phyloP scores from a whole-genome alignment of 257 asterid species.

The Catharanthus roseus region DNA sequence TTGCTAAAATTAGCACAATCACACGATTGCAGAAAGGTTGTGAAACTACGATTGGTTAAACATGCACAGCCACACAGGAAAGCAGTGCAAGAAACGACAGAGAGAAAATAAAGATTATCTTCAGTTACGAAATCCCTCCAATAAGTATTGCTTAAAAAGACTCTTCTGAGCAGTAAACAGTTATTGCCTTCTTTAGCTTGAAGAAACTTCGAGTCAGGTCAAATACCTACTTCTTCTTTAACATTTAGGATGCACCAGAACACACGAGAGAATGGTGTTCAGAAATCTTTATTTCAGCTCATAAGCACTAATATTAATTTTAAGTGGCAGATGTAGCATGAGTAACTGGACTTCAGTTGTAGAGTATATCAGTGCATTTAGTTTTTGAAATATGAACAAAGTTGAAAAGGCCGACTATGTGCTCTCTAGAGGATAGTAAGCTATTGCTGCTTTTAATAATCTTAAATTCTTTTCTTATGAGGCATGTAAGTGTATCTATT shows the following conservation, averaged over 20 bases:
- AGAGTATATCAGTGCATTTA: not conserved
- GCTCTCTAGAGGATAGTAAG: conserved; percentile 3
- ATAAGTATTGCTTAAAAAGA: not conserved
- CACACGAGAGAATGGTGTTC: not conserved
- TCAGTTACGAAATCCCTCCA: not conserved
- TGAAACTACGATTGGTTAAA: not conserved
- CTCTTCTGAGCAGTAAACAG: not conserved
- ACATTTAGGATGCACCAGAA: not conserved
- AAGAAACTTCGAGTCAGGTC: not conserved
- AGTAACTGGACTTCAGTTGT: not conserved
- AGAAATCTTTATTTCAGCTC: not conserved
- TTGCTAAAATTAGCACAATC: not conserved
- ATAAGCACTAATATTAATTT: not conserved
- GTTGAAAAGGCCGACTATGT: not conserved
- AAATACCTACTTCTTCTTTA: not conserved
- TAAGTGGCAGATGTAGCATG: not conserved
- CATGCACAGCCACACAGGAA: not conserved
- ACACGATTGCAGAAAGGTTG: not conserved
- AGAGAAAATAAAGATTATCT: conserved; percentile 2
- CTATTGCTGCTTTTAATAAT: not conserved
- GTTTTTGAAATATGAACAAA: conserved; percentile 1
- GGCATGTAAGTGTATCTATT: not conserved
- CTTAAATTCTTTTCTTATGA: not conserved
- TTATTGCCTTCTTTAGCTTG: conserved; percentile 1
- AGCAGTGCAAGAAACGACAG: conserved; percentile 5